phyloP scores from a whole-genome alignment of 805 yeast species.

The Debaryomyces maramus region DNA sequence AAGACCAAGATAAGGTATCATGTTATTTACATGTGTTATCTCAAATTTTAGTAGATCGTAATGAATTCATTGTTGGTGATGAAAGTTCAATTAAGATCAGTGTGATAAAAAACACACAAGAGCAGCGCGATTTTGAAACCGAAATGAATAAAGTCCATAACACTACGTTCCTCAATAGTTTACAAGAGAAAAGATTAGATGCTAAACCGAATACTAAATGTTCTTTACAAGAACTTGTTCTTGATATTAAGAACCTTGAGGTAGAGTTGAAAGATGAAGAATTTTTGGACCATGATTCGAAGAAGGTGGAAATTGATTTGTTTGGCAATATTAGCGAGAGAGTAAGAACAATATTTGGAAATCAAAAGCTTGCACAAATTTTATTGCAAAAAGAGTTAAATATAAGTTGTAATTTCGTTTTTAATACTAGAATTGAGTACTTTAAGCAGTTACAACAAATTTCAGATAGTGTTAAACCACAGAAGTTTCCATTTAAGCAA shows the following conservation, averaged over 20 bases:
- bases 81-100: constrained; percentile 20
- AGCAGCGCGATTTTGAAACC: constrained; percentile 17
- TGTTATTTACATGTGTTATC: constrained; percentile 54
- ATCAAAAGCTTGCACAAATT: constrained; percentile 43
- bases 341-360: constrained; percentile 35
- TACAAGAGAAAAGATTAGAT: constrained; percentile 20
- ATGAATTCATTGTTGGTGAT: constrained; percentile 39
- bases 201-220: constrained; percentile 32
- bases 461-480: constrained; percentile 73
- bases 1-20: constrained; percentile 71
- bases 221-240: constrained; percentile 35
- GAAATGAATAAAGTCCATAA: constrained; percentile 29
- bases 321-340: constrained; percentile 20
- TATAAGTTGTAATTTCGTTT: constrained; percentile 58
- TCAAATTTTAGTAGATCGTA: constrained; percentile 37
- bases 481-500: constrained; percentile 12
- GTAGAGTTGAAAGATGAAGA: constrained; percentile 24
- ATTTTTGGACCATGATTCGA: constrained; percentile 9
- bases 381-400: constrained; percentile 49
- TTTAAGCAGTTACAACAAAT: constrained; percentile 81
- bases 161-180: constrained; percentile 21
- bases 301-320: constrained; percentile 19
- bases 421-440: constrained; percentile 78
- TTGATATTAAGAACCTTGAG: constrained; percentile 28
- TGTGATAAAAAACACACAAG: constrained; percentile 18